These are phyloP conservation scores for Scutellaria minor DNA, from an alignment of 257 asterid species.

Conservation along the genomic window DNA sequence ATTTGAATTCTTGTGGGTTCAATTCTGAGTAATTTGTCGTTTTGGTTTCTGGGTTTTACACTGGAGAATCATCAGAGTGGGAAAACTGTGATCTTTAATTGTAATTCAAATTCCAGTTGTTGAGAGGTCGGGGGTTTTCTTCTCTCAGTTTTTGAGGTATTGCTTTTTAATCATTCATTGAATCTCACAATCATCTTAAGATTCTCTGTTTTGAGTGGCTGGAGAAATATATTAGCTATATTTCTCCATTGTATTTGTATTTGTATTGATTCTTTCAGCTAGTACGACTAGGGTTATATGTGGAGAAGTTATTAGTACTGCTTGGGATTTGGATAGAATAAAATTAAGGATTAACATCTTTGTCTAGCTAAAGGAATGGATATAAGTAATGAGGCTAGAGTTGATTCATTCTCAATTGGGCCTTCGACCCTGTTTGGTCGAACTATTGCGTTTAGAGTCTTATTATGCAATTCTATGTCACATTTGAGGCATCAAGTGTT, in stretches of 20 bases:
- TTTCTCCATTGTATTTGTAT: no score
- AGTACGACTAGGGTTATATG: no score
- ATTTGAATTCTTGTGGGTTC: constrained; percentile 32
- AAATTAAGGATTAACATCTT: constrained; percentile 8
- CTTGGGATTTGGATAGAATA: not conserved
- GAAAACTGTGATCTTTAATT: not conserved
- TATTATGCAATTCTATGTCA: constrained; percentile 80
- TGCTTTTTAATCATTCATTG: constrained; percentile 17
- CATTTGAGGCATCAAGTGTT: constrained; percentile 68
- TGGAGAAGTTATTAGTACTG: not conserved
- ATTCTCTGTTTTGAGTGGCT: constrained; percentile 23
- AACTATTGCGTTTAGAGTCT: constrained; percentile 75
- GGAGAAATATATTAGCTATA: no score
- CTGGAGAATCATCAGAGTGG: constrained; percentile 4
- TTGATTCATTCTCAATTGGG: constrained; percentile 86
- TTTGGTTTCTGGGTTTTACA: constrained; percentile 19
- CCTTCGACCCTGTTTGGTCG: constrained; percentile 86
- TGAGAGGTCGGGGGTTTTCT: constrained; percentile 30
- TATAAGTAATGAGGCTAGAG: constrained; percentile 86
- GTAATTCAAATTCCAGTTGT: constrained; percentile 22
- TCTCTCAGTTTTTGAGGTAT: constrained; percentile 20
- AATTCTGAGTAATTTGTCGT: constrained; percentile 19
- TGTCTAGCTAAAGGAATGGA: constrained; percentile 57
- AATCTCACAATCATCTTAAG: not conserved
- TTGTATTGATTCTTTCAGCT: constrained; percentile 34